phyloP scores from a whole-genome alignment of 2,329 filamentous ascomycete species.

The Triangularia verruculosa region DNA sequence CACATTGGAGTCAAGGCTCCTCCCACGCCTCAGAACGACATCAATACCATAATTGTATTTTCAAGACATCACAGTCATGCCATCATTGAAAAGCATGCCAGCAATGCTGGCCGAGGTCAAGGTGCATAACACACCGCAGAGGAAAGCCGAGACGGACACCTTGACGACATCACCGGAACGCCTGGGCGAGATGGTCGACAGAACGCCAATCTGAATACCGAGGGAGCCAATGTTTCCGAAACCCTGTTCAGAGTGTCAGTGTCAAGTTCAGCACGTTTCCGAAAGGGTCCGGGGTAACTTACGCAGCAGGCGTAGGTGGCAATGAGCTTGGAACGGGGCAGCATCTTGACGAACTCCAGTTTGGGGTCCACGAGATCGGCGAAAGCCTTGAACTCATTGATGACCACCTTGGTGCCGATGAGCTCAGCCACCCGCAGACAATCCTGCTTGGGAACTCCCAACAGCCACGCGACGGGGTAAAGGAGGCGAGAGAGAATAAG shows the following conservation, averaged over 20 bases:
- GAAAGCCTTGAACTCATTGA: constrained; percentile 75
- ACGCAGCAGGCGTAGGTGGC: constrained; percentile 79
- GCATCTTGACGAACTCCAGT: constrained; percentile 55
- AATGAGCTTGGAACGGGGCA: constrained; percentile 71
- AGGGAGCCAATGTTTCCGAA: constrained; percentile 86
- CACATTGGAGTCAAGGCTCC: background rate
- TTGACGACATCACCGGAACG: constrained; percentile 72
- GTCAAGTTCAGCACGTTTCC: constrained; percentile 12
- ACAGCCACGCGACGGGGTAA: constrained; percentile 76
- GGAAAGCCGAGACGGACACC: constrained; percentile 72
- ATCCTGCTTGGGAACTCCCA: constrained; percentile 67
- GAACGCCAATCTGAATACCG: constrained; percentile 85
- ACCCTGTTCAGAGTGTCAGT: constrained; percentile 37
- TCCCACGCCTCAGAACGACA: background rate
- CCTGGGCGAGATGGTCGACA: constrained; percentile 74
- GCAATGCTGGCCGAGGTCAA: constrained; percentile 76
- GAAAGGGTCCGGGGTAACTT: constrained; percentile 41
- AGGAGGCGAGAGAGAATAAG: constrained; percentile 74
- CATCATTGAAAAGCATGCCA: constrained; percentile 55
- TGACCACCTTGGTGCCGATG: constrained; percentile 78
- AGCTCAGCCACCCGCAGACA: constrained; percentile 72
- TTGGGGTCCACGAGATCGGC: constrained; percentile 45
- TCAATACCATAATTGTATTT: background rate
- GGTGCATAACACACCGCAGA: constrained; percentile 76
- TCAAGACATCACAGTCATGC: constrained; percentile 9